Evolutionary conservation across 495 filamentous ascomycete species (phyloP).

Genomic region (Letharia columbiana): DNA sequence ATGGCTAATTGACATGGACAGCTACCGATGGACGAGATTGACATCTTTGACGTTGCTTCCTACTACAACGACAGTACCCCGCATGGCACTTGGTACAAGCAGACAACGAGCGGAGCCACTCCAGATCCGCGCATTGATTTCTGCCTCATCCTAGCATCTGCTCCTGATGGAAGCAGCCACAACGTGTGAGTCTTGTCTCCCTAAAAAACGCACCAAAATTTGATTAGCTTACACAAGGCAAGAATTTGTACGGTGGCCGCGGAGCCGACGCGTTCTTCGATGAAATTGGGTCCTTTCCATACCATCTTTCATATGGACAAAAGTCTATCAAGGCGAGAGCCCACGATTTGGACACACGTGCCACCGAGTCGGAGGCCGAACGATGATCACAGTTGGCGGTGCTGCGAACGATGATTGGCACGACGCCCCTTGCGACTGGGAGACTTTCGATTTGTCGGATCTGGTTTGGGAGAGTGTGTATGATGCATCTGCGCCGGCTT

Average conservation of each 20-base stretch:
- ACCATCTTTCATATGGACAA: constrained; percentile 34
- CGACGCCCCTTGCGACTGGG: constrained; percentile 33
- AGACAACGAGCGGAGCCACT: constrained; percentile 29
- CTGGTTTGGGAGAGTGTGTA: constrained; percentile 35
- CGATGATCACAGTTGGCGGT: constrained; percentile 38
- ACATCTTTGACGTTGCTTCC: constrained; percentile 35
- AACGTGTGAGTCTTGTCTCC: constrained; percentile 27
- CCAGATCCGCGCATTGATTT: constrained; percentile 31
- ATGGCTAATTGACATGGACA: constrained; percentile 1
- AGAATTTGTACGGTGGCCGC: constrained; percentile 28
- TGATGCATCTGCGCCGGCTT: constrained; percentile 22
- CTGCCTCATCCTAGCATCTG: constrained; percentile 28
- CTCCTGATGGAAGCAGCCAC: constrained; percentile 31
- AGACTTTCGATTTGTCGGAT: constrained; percentile 29
- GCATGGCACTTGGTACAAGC: constrained; percentile 32
- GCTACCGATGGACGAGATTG: constrained; percentile 29
- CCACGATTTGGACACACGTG: constrained; percentile 36
- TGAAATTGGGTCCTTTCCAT: constrained; percentile 33
- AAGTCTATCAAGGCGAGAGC: constrained; percentile 26
- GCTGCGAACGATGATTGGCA: constrained; percentile 16
- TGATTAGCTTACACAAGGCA: constrained; percentile 12
- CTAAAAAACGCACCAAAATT: not conserved
- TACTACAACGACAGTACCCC: constrained; percentile 22
- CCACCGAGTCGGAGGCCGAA: constrained; percentile 30
- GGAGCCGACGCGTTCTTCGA: constrained; percentile 26